Base-by-base conservation (phyloP, 208 protist genomes). In the Leishmania tarentolae region DNA sequence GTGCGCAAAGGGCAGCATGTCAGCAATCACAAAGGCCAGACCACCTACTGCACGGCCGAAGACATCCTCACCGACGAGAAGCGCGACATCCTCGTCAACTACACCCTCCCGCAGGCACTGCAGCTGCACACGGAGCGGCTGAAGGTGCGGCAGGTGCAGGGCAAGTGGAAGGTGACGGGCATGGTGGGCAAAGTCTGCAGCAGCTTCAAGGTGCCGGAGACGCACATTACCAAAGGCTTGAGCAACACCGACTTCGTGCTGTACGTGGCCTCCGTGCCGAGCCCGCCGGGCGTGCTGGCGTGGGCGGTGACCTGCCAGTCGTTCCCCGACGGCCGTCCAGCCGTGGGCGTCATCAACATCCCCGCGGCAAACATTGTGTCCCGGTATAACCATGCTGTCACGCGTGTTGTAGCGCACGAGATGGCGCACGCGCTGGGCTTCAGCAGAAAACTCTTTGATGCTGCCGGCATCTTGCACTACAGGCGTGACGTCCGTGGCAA, bases 361-460 rank as follows among this genome's bases (percentile, higher is more conserved):
- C 80, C 80, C 2, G 88, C 91, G 1, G 57, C 61, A 47, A 68
- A 82, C 63, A 81, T 93, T 46, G 2, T 0, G 28, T 19, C 47
- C 0, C 21, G 5, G 3, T 52, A 71, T 21, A 57, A 70, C 35
- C 52, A 65, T 19, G 0, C 4, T 13, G 79, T 19, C 1, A 69
- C 76, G 7, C 86, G 86, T 56, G 66, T 74, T 4, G 72, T 89
- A 0, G 72, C 87, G 19, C 96, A 97, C 75, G 96, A 98, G 81
- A 80, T 97, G 0, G 78, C 93, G 19, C 96, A 98, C 85, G 92
- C 92, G 31, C 83, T 98, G 24, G 96, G 96, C 13, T 98, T 97
- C 73, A 70, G 24, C 57, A 37, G 11, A 9, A 72, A 0, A 2
- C 68, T 77, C 56, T 92, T 90, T 59, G 21, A 57, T 2, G 69